Percentiles rank a stretch among this genome's conserved stretches.
Conservation (phyloP, 2,329 filamentous ascomycete species). For the Hyphodiscus sp. region DNA sequence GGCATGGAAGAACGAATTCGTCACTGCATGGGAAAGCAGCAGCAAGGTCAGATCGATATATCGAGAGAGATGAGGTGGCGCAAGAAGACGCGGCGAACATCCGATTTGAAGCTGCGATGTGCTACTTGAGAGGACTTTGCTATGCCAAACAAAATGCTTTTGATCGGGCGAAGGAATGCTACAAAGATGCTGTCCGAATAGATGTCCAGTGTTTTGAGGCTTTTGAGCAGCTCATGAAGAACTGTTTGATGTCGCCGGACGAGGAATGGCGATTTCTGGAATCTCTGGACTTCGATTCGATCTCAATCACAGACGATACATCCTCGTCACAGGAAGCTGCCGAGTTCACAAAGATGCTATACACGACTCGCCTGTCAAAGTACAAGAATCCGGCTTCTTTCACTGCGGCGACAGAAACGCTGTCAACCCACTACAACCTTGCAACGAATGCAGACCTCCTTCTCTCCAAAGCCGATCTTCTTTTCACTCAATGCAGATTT, state of each 20-base stretch:
- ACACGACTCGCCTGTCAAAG: constrained; percentile 91
- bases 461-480: constrained; percentile 79
- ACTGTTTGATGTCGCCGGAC: constrained; percentile 75
- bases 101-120: constrained; percentile 94
- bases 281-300: constrained; percentile 78
- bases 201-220: constrained; percentile 98
- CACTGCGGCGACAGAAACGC: constrained; percentile 76
- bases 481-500: constrained; percentile 94
- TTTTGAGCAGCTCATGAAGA: constrained; percentile 96
- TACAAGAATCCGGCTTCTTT: constrained; percentile 84
- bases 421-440: constrained; percentile 90
- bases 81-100: constrained; percentile 67
- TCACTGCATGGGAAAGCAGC: constrained; percentile 39
- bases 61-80: constrained; percentile 23
- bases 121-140: constrained; percentile 86
- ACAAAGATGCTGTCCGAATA: constrained; percentile 93
- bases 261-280: constrained; percentile 69
- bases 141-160: constrained; percentile 97
- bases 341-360: constrained; percentile 91
- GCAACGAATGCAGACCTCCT: constrained; percentile 82
- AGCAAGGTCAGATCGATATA: constrained; percentile 19
- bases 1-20: constrained; percentile 43
- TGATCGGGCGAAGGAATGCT: constrained; percentile 94
- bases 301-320: constrained; percentile 58
- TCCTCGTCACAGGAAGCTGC: constrained; percentile 76